Evolutionary conservation across 192 early-diverging fungal species (phyloP), one percentile per base, ranked within the genome.

Genomic region (Dissophora ornata): DNA sequence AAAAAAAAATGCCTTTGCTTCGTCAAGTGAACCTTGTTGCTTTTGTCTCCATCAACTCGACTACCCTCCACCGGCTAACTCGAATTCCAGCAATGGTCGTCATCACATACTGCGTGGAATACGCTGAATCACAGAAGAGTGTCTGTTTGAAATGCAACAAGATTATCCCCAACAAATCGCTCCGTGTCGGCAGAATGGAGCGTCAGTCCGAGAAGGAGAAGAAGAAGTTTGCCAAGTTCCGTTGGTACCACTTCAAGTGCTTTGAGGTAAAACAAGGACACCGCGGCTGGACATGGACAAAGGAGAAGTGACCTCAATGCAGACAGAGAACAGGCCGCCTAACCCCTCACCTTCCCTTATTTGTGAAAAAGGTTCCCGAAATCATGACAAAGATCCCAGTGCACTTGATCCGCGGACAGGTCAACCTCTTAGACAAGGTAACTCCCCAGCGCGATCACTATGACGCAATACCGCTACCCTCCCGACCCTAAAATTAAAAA

Each of bases 201-300:
- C 74, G 83, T 44, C 63, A 57, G 48, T 79, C 61, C 44, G 82
- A 85, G 46, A 82, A 82, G 58, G 83, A 77, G 32, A 85, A 85
- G 67, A 85, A 85, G 52, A 70, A 81, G 58, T 73, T 80, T 61
- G 81, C 83, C 62, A 85, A 79, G 69, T 67, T 79, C 29, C 62
- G 73, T 1, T 85, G 83, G 83, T 85, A 74, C 55, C 83, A 84
- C 40, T 84, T 84, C 69, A 84, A 79, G 69, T 84, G 83, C 45
- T 84, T 80, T 51, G 73, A 77, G 73, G 73, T 75, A 75, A 63
- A 28, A 18, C 6, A 49, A 29, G 33, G 22, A 61, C 32, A 41
- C 13, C 36, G 36, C 36, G 13, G 13, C 7, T 38, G 36, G 7
- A 38, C 36, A 38, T 38, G 36, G 36, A 38, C 36, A 38, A 38